Evolutionary conservation across 371 early-diverging fungal genomes (phyloP), one percentile per base, ranked within the genome.

Genomic region (Lichtheimia ramosa): DNA sequence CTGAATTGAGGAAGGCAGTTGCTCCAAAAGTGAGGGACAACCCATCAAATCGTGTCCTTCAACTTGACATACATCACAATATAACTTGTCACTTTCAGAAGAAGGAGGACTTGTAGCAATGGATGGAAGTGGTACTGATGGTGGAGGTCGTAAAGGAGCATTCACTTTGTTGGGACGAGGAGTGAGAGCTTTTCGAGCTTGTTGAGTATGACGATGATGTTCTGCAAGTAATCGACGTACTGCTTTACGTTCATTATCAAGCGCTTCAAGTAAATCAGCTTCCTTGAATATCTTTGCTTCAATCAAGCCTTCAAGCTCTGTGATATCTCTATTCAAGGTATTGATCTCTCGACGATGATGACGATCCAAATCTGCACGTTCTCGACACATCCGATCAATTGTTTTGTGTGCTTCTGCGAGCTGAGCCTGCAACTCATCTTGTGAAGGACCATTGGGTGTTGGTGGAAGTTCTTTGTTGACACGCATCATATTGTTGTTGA

Each of bases 231-330:
- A 73, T 20, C 69, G 62, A 18, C 73, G 65, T 6, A 83, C 73
- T 34, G 59, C 63, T 42, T 62, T 60, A 57, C 75, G 73, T 39
- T 79, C 78, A 24, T 40, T 42, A 58, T 77, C 73, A 3, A 79
- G 65, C 18, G 74, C 71, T 58, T 86, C 83, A 51, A 81, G 80
- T 8, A 86, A 67, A 59, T 89, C 89, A 0, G 78, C 75, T 51
- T 89, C 86, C 42, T 75, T 75, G 63, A 87, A 88, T 28, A 85
- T 75, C 67, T 83, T 87, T 65, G 84, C 81, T 66, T 89, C 89
- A 41, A 88, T 77, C 61, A 89, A 58, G 24, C 74, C 65, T 57
- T 88, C 89, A 24, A 87, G 63, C 6, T 75, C 79, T 1, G 76
- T 73, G 3, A 89, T 65, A 58, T 89, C 88, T 51, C 85, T 80